Conservation (phyloP, 257 asterid genomes). For the Misopates orontium region DNA sequence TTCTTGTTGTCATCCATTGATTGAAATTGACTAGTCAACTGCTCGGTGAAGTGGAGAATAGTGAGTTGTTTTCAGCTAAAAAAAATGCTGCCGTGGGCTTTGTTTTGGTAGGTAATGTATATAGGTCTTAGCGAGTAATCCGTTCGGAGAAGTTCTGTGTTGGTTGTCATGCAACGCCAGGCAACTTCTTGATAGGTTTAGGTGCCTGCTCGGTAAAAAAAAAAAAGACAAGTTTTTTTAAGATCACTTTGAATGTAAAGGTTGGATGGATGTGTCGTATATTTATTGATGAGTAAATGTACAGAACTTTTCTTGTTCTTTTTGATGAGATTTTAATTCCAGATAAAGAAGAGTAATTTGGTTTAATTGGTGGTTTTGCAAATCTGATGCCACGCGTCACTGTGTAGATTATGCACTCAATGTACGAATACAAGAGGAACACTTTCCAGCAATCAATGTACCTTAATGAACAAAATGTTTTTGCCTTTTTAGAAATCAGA, state of each 20-base stretch:
- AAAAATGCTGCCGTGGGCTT: slow-evolving; percentile 12
- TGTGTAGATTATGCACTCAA: slow-evolving; percentile 8
- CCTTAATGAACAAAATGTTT: neutral
- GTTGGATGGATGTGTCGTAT: neutral
- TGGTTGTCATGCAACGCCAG: too few species aligned
- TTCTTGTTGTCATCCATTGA: slow-evolving; percentile 14
- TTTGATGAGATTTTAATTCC: slow-evolving; percentile 18
- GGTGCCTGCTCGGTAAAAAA: too few species aligned
- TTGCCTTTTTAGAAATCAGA: neutral
- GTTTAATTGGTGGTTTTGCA: slow-evolving; percentile 7
- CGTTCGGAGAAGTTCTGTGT: neutral
- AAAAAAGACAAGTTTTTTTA: too few species aligned
- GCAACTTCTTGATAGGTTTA: too few species aligned
- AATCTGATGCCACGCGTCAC: slow-evolving; percentile 8
- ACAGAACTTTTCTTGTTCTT: slow-evolving; percentile 7
- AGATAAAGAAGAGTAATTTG: slow-evolving; percentile 1
- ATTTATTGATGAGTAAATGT: neutral
- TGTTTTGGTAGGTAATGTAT: neutral
- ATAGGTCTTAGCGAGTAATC: neutral
- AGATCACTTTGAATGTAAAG: slow-evolving; percentile 2
- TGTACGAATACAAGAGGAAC: neutral
- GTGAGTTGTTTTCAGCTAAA: slow-evolving; percentile 19
- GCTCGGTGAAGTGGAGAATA: slow-evolving; percentile 21
- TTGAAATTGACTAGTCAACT: slow-evolving; percentile 24
- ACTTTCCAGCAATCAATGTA: neutral